Base-by-base conservation (phyloP, 2,329 filamentous ascomycete species). In the Colletotrichum truncatum region DNA sequence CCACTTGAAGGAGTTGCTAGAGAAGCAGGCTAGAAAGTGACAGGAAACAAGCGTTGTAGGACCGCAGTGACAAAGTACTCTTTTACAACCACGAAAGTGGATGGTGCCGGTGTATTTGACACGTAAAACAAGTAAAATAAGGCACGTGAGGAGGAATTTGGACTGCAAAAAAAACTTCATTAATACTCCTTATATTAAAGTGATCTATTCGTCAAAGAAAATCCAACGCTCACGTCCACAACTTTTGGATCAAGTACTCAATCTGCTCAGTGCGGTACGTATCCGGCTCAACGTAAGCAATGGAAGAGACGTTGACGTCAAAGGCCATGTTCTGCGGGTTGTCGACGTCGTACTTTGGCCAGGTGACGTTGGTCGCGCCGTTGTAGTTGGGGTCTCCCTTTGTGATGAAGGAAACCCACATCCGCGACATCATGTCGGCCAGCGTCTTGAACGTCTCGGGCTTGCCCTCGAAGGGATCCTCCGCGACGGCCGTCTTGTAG, bases 341-440 rank as follows among this genome's bases (percentile, higher is more conserved):
- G 4, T 73, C 70, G 3, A 75, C 63, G 1, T 74, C 75, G 71
- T 86, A 87, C 12, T 72, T 66, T 5, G 82, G 81, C 84, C 84
- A 87, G 26, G 38, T 16, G 12, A 46, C 46, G 23, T 48, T 32
- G 21, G 51, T 52, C 18, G 18, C 46, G 30, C 45, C 59, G 23
- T 52, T 43, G 49, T n/a, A 30, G 64, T 82, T 84, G 21, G 84
- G 84, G 71, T 84, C 76, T 18, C 79, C 71, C 45, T 75, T 76
- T 51, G 80, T 74, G 53, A 85, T 78, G 67, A 87, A 87, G 4
- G 76, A 77, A 23, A 82, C 79, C 85, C 85, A 87, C 77, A 82
- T 82, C 52, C 77, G 75, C 48, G 78, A 78, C 81, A 87, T 86
- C 68, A 82, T 71, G 43, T 79, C 73, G 14, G 83, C 80, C 21